Conservation (phyloP, 345 rosid genomes). For the Eucalyptus curtisii region DNA sequence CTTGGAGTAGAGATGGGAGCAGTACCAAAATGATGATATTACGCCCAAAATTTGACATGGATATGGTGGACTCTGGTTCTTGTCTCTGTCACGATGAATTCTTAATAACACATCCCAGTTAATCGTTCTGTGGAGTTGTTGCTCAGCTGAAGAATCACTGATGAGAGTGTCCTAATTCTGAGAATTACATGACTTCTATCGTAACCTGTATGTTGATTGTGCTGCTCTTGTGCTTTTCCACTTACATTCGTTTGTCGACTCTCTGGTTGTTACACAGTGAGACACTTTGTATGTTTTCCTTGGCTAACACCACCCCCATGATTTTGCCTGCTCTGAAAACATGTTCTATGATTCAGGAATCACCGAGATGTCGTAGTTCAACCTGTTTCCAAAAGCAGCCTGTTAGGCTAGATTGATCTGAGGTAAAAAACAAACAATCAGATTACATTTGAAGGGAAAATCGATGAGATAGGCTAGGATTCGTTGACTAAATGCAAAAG, state of each 20-base stretch:
- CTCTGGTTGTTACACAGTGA: not conserved
- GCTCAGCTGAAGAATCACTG: not conserved
- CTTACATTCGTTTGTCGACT: not conserved
- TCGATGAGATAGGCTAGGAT: not conserved
- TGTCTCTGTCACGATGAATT: not conserved
- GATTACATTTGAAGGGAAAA: not conserved
- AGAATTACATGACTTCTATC: not conserved
- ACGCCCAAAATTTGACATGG: not conserved
- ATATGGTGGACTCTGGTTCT: not conserved
- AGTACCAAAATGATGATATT: not conserved
- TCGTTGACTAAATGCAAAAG: not conserved
- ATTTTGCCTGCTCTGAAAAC: not conserved
- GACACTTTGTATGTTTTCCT: not conserved
- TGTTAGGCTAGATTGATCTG: not conserved
- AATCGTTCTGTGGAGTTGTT: not conserved
- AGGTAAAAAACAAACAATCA: not conserved
- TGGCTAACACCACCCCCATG: not conserved
- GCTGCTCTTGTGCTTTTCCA: not conserved
- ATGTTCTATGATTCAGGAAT: not conserved
- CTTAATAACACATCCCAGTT: not conserved
- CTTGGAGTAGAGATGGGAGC: not conserved
- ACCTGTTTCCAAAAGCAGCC: not conserved
- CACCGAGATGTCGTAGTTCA: not conserved
- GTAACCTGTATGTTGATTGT: not conserved
- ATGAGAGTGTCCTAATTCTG: not conserved